phyloP scores from a whole-genome alignment of 805 yeast species.

The Candida sanyiensis region DNA sequence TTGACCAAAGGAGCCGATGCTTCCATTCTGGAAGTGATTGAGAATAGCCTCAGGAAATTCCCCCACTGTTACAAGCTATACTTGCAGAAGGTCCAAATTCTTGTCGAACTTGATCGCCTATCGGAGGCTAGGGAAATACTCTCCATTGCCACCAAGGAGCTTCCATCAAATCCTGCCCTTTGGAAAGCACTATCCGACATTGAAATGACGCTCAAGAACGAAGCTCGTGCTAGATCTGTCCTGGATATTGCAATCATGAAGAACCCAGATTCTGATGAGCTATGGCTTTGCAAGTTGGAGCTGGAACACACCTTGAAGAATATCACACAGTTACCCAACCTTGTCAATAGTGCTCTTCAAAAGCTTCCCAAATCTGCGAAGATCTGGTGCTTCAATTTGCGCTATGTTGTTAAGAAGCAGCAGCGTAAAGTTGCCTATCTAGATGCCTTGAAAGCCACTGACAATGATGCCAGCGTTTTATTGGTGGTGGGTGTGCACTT shows the following conservation, averaged over 20 bases:
- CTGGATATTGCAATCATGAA: slow-evolving; percentile 60
- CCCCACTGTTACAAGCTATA: slow-evolving; percentile 49
- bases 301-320: slow-evolving; percentile 53
- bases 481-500: slow-evolving; percentile 61
- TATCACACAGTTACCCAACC: slow-evolving; percentile 42
- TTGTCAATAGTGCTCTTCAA: slow-evolving; percentile 54
- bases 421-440: slow-evolving; percentile 52
- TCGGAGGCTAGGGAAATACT: slow-evolving; percentile 43
- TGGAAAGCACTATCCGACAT: slow-evolving; percentile 51
- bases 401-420: slow-evolving; percentile 38
- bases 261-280: slow-evolving; percentile 40
- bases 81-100: slow-evolving; percentile 59
- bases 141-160: slow-evolving; percentile 41
- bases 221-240: slow-evolving; percentile 61
- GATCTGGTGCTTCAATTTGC: slow-evolving; percentile 63
- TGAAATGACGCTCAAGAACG: slow-evolving; percentile 35
- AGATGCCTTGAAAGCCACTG: slow-evolving; percentile 66
- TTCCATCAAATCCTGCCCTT: slow-evolving; percentile 39
- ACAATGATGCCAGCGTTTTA: slow-evolving; percentile 54
- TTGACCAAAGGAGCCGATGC: slow-evolving; percentile 28
- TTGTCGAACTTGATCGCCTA: slow-evolving; percentile 27
- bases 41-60: slow-evolving; percentile 43
- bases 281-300: slow-evolving; percentile 54
- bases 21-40: slow-evolving; percentile 35
- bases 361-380: slow-evolving; percentile 50